Percentiles rank a stretch among this genome's conserved stretches.
phyloP scores from a whole-genome alignment of 441 rosid species.

The Isatis lusitanica region DNA sequence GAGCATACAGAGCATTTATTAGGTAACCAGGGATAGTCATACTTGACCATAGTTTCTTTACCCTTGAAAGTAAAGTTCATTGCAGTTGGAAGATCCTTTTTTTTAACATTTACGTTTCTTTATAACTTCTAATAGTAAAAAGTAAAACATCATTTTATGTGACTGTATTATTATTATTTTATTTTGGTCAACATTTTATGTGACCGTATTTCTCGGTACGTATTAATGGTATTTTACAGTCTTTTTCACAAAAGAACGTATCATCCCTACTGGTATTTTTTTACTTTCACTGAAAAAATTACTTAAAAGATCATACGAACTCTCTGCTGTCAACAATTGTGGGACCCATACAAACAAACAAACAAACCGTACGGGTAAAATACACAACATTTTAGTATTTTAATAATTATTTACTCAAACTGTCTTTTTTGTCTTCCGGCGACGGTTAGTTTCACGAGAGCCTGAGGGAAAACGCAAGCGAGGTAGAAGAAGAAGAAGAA shows the following conservation, averaged over 20 bases:
- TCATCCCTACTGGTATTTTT: not conserved
- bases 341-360: not conserved
- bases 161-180: too few species aligned
- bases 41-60: too few species aligned
- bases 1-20: too few species aligned
- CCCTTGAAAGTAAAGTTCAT: too few species aligned
- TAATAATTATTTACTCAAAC: too few species aligned
- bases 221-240: not conserved
- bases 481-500: constrained; percentile 14
- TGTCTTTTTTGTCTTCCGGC: not conserved
- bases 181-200: too few species aligned
- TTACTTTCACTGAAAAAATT: not conserved
- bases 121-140: not conserved
- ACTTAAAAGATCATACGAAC: not conserved
- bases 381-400: too few species aligned
- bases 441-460: constrained; percentile 6
- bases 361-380: not conserved
- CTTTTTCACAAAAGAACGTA: not conserved
- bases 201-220: not conserved
- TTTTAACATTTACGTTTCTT: not conserved
- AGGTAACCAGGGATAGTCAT: too few species aligned
- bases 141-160: not conserved
- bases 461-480: not conserved
- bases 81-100: too few species aligned
- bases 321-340: not conserved